These are phyloP conservation scores for Boletellus deceptivus DNA, from an alignment of 1,284 basidiomycete genomes.

Conservation along the genomic window DNA sequence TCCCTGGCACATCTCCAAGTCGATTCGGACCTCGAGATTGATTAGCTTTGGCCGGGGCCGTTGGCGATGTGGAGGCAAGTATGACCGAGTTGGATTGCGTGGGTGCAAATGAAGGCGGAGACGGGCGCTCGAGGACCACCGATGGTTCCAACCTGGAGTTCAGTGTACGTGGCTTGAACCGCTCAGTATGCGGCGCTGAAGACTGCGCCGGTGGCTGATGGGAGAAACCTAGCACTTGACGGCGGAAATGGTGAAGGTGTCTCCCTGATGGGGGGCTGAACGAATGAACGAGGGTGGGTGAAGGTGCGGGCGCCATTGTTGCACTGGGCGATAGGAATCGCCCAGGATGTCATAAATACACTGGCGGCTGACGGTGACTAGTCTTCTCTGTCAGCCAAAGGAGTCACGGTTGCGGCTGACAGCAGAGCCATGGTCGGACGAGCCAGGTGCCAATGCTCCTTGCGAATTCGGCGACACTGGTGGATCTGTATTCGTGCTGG, in stretches of 20 bases:
- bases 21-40: conserved; percentile 8
- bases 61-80: conserved; percentile 11
- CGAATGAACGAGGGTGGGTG: conserved; percentile 2
- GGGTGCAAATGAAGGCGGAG: conserved; percentile 2
- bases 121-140: conserved; percentile 3
- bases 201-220: conserved; percentile 2
- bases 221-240: conserved; percentile 7
- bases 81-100: conserved; percentile 8
- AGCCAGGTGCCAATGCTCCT: neutral
- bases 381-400: conserved; percentile 19
- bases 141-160: conserved; percentile 9
- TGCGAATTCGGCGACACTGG: neutral
- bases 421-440: neutral
- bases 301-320: conserved; percentile 25
- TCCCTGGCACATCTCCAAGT: conserved; percentile 17
- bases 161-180: conserved; percentile 6
- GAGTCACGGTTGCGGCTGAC: conserved; percentile 21
- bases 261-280: conserved; percentile 1
- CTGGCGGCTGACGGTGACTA: conserved; percentile 24
- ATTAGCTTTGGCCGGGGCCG: neutral
- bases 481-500: no score
- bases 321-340: neutral
- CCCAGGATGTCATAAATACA: conserved; percentile 24
- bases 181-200: conserved; percentile 1
- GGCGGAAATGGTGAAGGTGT: conserved; percentile 13